Base-by-base conservation (phyloP, 768 basidiomycete species). In the Hemileccinum rubropunctum region DNA sequence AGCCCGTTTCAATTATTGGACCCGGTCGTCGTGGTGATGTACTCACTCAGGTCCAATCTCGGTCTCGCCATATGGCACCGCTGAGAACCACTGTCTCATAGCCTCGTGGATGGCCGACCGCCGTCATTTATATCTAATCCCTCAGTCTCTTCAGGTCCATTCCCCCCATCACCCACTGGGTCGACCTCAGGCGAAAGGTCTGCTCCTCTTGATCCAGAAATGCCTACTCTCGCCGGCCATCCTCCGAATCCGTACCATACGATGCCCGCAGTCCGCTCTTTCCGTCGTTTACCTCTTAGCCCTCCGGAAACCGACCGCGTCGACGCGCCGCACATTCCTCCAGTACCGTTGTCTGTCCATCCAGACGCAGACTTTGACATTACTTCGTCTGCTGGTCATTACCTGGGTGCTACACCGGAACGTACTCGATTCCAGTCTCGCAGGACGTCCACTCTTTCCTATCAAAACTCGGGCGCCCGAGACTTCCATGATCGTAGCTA, bases 391-490 rank as follows among this genome's bases (percentile, higher is more conserved):
- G 6, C 44, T 30, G 42, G 39, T 27, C 50, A 43, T 17, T 20
- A 26, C n/a, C 18, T 40, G 45, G 37, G 30, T 6, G 3, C 14
- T 23, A 10, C 47, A 3, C 47, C 53, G 26, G 63, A 51, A 32
- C 57, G 54, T 26, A 11, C 54, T 37, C 44, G 49, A 48, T 32
- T 52, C 30, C 75, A 74, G 14, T 61, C 74, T 50, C 76, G 76
- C 17, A 75, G 69, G 48, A 69, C 68, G 5, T 79, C 80, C 4
- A 74, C 80, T 0, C 73, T 86, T 21, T 67, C 77, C 4, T 88
- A 88, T 65, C 73, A 81, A 53, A 74, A 65, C 48, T 72, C 80
- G 14, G 66, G 68, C 23, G 57, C 74, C 42, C 73, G 76, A 6
- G 79, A 82, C 34, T 52, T 60, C 40, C 73, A 70, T 43, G 77